Base-by-base conservation (phyloP, 176 grass and related monocot species). In the Rhipidocladum racemiflorum region DNA sequence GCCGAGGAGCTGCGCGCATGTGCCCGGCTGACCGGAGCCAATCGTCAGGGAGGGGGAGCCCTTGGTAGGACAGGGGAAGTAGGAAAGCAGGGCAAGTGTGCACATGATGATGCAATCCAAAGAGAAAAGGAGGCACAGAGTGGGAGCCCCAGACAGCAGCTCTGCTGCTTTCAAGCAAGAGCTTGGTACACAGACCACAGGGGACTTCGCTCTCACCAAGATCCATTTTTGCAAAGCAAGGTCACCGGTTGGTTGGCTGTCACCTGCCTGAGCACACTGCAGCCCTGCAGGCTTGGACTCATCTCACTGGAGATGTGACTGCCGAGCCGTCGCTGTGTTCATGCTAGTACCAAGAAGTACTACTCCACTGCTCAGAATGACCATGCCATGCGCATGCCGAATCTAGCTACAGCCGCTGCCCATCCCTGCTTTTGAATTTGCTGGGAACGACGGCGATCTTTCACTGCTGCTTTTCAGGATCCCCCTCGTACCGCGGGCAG, bases 21-120 rank as follows among this genome's bases (percentile, higher is more conserved):
- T 23, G 53, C 21, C 53, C 2, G 51, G 61, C 2, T 23, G 53
- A 7, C 53, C 2, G 51, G 61, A 42, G 55, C 3, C 23, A 83
- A 78, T 75, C 38, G 78, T 78, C 60, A 25, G 23, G 28, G 40
- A 18, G 12, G 16, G 51, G 69, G n/a, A 25, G 28, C 7, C 65
- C 29, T 55, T 45, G 80, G 50, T 12, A 30, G 21, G 21, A 61
- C 38, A 15, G 62, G 16, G 34, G 25, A 27, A 32, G 36, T 42
- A 30, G 61, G 18, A 43, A 48, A 2, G 42, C 21, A 35, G 43
- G 44, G 40, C 9, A 42, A 1, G 25, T 27, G 1, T 17, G 16
- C 49, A 79, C n/a, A n/a, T n/a, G n/a, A n/a, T 62, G 68, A 84
- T 84, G 83, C 76, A 49, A 68, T 80, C 81, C 28, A 24, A 81